Conservation (phyloP, 2,329 filamentous ascomycete genomes). For the Sporothrix phasma region DNA sequence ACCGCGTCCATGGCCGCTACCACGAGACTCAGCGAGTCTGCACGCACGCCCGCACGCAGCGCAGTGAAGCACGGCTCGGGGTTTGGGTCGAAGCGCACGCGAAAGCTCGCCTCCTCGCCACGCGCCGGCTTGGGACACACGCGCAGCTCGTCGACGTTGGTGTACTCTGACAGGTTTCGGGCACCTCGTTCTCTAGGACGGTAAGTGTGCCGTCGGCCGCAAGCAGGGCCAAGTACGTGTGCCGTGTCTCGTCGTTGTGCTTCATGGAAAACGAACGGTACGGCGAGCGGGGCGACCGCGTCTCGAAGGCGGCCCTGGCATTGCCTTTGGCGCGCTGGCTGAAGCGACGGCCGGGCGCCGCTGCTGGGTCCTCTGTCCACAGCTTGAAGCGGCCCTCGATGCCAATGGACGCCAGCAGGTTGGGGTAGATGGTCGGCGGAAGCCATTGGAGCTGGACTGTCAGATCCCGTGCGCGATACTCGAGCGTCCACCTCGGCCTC, state of each 20-base stretch:
- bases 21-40: slow-evolving; percentile 69
- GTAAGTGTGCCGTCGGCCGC: slow-evolving; percentile 65
- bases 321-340: slow-evolving; percentile 44
- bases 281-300: slow-evolving; percentile 49
- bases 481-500: neutral
- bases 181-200: slow-evolving; percentile 76
- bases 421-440: slow-evolving; percentile 74
- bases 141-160: slow-evolving; percentile 63
- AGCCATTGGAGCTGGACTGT: slow-evolving; percentile 71
- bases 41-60: slow-evolving; percentile 68
- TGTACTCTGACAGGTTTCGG: slow-evolving; percentile 73
- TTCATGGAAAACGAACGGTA: slow-evolving; percentile 82
- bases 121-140: slow-evolving; percentile 61
- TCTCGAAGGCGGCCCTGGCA: slow-evolving; percentile 45
- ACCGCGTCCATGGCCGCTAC: slow-evolving; percentile 80
- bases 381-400: slow-evolving; percentile 85
- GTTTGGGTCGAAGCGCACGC: slow-evolving; percentile 81
- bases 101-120: slow-evolving; percentile 80
- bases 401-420: slow-evolving; percentile 77
- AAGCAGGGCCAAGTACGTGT: slow-evolving; percentile 78
- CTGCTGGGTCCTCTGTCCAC: slow-evolving; percentile 83
- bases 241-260: slow-evolving; percentile 64
- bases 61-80: slow-evolving; percentile 69
- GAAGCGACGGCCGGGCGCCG: slow-evolving; percentile 73
- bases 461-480: too few species aligned